Conservation (phyloP, 495 filamentous ascomycete genomes). For the Collariella sp. region DNA sequence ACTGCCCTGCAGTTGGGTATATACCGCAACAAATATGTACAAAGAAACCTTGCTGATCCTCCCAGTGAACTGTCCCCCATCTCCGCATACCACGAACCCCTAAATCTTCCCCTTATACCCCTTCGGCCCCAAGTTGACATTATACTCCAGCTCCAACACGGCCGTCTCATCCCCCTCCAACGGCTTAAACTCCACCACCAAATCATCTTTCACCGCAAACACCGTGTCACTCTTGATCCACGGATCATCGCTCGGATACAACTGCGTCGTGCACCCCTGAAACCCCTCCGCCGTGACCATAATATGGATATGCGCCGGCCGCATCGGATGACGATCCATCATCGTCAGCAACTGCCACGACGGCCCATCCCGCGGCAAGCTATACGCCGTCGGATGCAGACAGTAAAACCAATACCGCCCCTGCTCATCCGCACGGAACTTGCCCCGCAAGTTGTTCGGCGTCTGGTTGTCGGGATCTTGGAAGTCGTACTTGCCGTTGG, state of each 20-base stretch:
- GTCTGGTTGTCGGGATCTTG: constrained; percentile 69
- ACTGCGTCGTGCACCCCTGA: constrained; percentile 66
- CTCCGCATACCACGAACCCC: neutral
- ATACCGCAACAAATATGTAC: constrained; percentile 5
- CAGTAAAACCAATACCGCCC: constrained; percentile 75
- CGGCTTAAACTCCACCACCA: constrained; percentile 64
- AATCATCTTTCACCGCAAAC: constrained; percentile 72
- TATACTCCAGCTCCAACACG: constrained; percentile 59
- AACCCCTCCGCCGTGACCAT: constrained; percentile 51
- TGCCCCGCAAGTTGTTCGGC: constrained; percentile 76
- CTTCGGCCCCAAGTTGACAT: constrained; percentile 48
- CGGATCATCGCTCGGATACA: constrained; percentile 63
- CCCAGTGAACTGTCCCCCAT: neutral
- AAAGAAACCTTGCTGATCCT: neutral
- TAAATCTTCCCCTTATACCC: constrained; percentile 33
- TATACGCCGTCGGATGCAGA: constrained; percentile 74
- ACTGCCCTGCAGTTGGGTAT: neutral
- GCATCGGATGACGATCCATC: constrained; percentile 74
- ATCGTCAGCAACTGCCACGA: constrained; percentile 58
- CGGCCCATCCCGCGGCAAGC: constrained; percentile 65
- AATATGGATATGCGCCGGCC: constrained; percentile 80
- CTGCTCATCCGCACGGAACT: constrained; percentile 68
- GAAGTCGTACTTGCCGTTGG: constrained; percentile 86
- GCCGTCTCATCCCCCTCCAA: constrained; percentile 55
- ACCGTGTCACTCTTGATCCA: constrained; percentile 65